Percentiles rank a stretch among this genome's conserved stretches.
Conservation (phyloP, 2,329 filamentous ascomycete species). For the Fusarium stilboides region DNA sequence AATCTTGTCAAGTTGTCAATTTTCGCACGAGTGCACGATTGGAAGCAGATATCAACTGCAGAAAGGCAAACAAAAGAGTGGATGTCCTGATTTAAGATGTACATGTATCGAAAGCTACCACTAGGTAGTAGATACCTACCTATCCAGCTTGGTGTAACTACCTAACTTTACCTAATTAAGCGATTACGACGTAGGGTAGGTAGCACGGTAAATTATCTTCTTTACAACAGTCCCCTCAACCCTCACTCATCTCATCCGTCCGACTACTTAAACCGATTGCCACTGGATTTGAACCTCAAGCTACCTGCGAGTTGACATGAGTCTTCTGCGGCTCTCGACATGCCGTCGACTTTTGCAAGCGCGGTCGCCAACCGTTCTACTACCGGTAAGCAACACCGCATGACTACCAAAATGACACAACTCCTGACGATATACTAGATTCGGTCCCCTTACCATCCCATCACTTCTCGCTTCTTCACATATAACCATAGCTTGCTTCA, state of each 20-base stretch:
- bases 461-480: conserved; percentile 2
- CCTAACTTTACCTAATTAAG: background rate
- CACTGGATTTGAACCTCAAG: background rate
- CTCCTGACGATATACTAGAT: conserved; percentile 5
- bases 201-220: no score
- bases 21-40: no score
- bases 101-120: background rate
- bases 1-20: no score
- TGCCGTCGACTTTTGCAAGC: background rate
- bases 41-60: background rate
- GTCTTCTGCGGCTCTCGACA: background rate
- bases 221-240: no score
- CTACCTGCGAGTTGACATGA: conserved; percentile 8
- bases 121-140: background rate
- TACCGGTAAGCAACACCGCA: conserved; percentile 17
- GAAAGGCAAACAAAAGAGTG: background rate
- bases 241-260: no score
- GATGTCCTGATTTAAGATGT: background rate
- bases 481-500: background rate
- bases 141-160: background rate
- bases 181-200: background rate
- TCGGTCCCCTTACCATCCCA: background rate
- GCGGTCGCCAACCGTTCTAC: background rate
- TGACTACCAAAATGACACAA: background rate
- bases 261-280: no score